phyloP scores from a whole-genome alignment of 129 eudicot species.

The Cynara cardunculus region DNA sequence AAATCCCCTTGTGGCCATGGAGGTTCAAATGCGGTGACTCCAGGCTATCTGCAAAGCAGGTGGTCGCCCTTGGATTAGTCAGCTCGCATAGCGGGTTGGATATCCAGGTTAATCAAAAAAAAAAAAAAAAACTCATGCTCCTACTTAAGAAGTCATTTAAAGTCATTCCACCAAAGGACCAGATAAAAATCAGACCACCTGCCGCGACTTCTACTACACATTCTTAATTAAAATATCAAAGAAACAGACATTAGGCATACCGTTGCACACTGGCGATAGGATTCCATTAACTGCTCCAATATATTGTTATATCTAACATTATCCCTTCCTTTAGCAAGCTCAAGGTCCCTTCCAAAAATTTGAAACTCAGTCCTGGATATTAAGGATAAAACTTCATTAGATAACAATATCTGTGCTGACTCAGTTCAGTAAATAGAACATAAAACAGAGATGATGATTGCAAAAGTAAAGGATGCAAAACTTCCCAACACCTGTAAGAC shows the following conservation, averaged over 20 bases:
- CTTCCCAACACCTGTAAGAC: slow-evolving; percentile 55
- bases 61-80: too few relatives aligned
- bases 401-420: slow-evolving; percentile 9
- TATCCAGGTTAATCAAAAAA: too few relatives aligned
- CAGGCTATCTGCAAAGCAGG: too few relatives aligned
- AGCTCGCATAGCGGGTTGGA: too few relatives aligned
- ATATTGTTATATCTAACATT: slow-evolving; percentile 54
- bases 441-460: not conserved
- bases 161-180: not conserved
- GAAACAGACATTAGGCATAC: slow-evolving; percentile 34
- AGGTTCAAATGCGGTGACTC: too few relatives aligned
- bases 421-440: slow-evolving; percentile 8
- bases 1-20: too few relatives aligned
- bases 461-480: not conserved
- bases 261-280: slow-evolving; percentile 69
- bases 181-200: not conserved
- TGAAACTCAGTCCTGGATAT: slow-evolving; percentile 58
- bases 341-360: slow-evolving; percentile 68
- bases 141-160: not conserved
- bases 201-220: slow-evolving; percentile 8
- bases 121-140: too few relatives aligned
- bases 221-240: not conserved
- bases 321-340: slow-evolving; percentile 73
- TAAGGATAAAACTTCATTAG: slow-evolving; percentile 23
- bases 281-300: slow-evolving; percentile 59